Evolutionary conservation across 495 filamentous ascomycete genomes (phyloP), one percentile per base, ranked within the genome.

Genomic region (Podospora appendiculata): DNA sequence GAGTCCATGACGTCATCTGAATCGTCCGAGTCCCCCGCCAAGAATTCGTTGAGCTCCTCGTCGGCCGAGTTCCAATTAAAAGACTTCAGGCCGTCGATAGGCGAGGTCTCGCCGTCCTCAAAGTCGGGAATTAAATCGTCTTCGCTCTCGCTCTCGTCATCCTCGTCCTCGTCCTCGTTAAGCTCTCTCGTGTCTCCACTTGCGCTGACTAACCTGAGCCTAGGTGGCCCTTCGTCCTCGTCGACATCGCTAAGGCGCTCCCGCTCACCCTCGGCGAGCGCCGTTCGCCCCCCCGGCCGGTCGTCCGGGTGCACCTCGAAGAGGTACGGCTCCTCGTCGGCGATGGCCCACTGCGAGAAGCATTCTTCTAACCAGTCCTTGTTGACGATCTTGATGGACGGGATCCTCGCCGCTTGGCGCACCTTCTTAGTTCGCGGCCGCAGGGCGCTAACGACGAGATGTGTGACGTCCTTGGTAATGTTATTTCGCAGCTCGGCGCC

Each of bases 341-440:
- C 70, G 47, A 77, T 83, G 47, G 73, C 71, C 91, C 92, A 98
- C 58, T 81, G 81, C 4, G 79, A 82, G 50, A 96, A 80, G 34
- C 80, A 90, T 51, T 90, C 86, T 32, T 84, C 72, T 33, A 99
- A 79, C 93, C 93, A 99, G 57, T 88, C 85, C 32, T 86, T 86
- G 53, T 81, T 86, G 48, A 99, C 92, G 46, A 99, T 91, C 63
- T 89, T 89, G 68, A 97, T 84, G 17, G 75, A 59, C 4, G 81
- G 80, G 11, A 82, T 79, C 16, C 81, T 81, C 19, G 82, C 78
- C 6, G 93, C 93, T 69, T 88, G 83, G 25, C 83, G 79, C 41
- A 96, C 87, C 67, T 98, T 98, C 36, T 84, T 80, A 8, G 92
- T 96, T n/a, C 92, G 81, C 47, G 88, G 87, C 16, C 86, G 79